Conservation (phyloP, 768 basidiomycete species). For the Tylopilus subfusipes region DNA sequence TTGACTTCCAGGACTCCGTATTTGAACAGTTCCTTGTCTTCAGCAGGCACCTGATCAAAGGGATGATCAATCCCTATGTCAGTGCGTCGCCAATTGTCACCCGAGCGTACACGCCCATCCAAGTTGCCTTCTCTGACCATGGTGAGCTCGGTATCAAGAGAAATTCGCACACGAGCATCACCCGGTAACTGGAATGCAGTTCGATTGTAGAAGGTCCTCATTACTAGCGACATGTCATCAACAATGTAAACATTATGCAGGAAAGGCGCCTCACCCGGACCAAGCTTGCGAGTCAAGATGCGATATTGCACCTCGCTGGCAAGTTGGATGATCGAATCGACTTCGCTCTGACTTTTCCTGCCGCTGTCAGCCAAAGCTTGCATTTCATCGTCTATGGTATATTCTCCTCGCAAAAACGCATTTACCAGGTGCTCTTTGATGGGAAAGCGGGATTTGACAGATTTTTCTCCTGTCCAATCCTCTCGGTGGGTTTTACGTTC, state of each 20-base stretch:
- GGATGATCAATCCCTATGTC: conserved; percentile 94
- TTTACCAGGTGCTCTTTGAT: conserved; percentile 94
- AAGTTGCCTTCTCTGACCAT: conserved; percentile 96
- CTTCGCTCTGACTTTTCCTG: conserved; percentile 89
- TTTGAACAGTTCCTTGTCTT: conserved; percentile 94
- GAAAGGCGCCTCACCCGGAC: conserved; percentile 59
- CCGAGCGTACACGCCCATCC: conserved; percentile 76
- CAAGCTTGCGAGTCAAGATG: conserved; percentile 72
- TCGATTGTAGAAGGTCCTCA: conserved; percentile 97
- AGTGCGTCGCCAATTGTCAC: conserved; percentile 89
- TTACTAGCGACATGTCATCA: conserved; percentile 47
- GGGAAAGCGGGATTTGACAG: conserved; percentile 94
- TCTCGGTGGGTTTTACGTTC: conserved; percentile 93
- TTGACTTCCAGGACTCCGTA: conserved; percentile 98
- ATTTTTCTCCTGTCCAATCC: conserved; percentile 99
- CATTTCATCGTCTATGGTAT: conserved; percentile 92
- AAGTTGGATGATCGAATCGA: conserved; percentile 91
- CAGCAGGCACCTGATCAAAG: conserved; percentile 66
- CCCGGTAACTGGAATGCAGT: conserved; percentile 99
- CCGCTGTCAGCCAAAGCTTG: conserved; percentile 81
- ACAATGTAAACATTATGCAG: not conserved
- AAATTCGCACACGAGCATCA: conserved; percentile 97
- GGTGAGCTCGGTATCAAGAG: conserved; percentile 93
- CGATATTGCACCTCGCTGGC: conserved; percentile 97
- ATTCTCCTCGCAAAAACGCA: conserved; percentile 83